Evolutionary conservation across 2,329 filamentous ascomycete species (phyloP).

Genomic region (Aspergillus floridensis): DNA sequence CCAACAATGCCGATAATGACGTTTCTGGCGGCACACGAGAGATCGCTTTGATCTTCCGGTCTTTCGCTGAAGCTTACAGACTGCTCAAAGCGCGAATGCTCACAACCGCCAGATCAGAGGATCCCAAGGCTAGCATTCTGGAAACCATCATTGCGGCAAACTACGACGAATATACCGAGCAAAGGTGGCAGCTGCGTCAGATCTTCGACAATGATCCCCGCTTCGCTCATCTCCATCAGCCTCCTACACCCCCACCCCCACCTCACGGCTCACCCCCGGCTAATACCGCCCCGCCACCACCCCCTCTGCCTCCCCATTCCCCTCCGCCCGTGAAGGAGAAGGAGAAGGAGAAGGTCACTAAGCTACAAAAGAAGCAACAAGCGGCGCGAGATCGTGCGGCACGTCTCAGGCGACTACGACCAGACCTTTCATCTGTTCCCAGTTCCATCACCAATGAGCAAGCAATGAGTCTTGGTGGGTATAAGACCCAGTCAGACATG

Average conservation of each 20-base stretch:
- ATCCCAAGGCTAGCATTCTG: constrained; percentile 58
- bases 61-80: constrained; percentile 65
- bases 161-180: constrained; percentile 69
- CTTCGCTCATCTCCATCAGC: constrained; percentile 32
- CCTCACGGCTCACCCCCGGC: constrained; percentile 20
- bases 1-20: constrained; percentile 80
- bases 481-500: constrained; percentile 32
- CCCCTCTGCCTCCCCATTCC: constrained; percentile 19
- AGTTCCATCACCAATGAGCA: constrained; percentile 28
- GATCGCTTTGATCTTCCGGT: constrained; percentile 63
- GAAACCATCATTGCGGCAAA: constrained; percentile 71
- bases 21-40: constrained; percentile 82
- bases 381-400: constrained; percentile 30
- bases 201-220: constrained; percentile 48
- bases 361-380: constrained; percentile 26
- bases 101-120: constrained; percentile 20
- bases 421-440: constrained; percentile 29
- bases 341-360: constrained; percentile 25
- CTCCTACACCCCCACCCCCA: constrained; percentile 28
- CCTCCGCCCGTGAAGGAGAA: constrained; percentile 13
- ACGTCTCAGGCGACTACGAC: constrained; percentile 30
- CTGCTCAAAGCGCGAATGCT: constrained; percentile 59
- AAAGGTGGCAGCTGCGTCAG: constrained; percentile 62
- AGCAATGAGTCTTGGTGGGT: constrained; percentile 32
- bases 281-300: constrained; percentile 21